These are phyloP conservation scores for Albifimbria verrucaria DNA, from an alignment of 2,329 filamentous ascomycete genomes.

Conservation along the genomic window DNA sequence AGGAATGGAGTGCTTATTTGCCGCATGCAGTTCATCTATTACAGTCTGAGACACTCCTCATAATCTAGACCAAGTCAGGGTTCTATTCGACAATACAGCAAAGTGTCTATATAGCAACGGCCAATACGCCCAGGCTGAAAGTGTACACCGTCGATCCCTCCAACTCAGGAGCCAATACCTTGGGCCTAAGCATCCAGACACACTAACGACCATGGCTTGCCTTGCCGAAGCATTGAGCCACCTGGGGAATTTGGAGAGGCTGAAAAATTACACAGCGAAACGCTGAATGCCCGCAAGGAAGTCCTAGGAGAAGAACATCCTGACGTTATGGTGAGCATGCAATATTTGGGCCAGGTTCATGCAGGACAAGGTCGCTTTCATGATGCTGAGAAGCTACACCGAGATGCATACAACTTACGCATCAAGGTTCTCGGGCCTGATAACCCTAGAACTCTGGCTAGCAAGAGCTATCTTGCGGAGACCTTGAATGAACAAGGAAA, in stretches of 20 bases:
- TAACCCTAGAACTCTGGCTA: not conserved
- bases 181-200: not conserved
- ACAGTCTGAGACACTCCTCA: not conserved
- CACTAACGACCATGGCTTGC: not conserved
- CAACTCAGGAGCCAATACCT: not conserved
- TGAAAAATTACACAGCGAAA: not conserved
- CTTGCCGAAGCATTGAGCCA: not conserved
- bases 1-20: not conserved
- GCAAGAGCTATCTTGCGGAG: not conserved
- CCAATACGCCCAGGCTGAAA: not conserved
- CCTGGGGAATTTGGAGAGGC: not conserved
- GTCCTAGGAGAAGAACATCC: not conserved
- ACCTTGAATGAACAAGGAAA: not conserved
- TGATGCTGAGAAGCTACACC: not conserved
- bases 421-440: not conserved
- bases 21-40: not conserved
- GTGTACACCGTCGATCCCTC: not conserved
- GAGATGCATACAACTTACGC: not conserved
- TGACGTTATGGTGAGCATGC: not conserved
- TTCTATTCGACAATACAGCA: not conserved
- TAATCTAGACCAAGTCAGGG: not conserved
- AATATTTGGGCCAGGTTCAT: too few species aligned
- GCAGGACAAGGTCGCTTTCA: too few species aligned
- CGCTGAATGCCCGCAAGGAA: not conserved
- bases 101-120: not conserved